These are phyloP conservation scores for Macroventuria anomochaeta DNA, from an alignment of 2,329 filamentous ascomycete genomes.

Conservation along the genomic window DNA sequence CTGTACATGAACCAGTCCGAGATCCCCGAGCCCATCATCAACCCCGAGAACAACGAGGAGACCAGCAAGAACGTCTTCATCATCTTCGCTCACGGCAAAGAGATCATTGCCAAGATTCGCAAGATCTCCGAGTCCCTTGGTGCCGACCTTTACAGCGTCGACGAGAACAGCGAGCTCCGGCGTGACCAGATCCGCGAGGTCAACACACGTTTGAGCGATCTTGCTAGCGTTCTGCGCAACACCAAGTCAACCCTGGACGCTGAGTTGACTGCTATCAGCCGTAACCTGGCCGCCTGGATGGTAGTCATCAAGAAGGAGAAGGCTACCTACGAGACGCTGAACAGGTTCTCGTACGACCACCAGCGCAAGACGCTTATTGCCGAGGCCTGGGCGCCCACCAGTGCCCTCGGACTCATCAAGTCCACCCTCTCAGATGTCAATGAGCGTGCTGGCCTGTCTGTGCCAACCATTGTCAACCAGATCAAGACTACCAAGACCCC, in stretches of 20 bases:
- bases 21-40: constrained; percentile 90
- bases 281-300: constrained; percentile 95
- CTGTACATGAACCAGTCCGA: constrained; percentile 99
- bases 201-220: constrained; percentile 88
- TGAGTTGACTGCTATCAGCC: constrained; percentile 91
- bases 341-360: constrained; percentile 95
- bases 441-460: constrained; percentile 91
- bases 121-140: constrained; percentile 98
- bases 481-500: constrained; percentile 97
- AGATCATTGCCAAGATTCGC: constrained; percentile 97
- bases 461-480: constrained; percentile 98
- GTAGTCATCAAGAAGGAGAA: constrained; percentile 98
- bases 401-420: constrained; percentile 86
- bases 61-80: constrained; percentile 98
- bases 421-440: constrained; percentile 96
- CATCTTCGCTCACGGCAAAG: constrained; percentile 98
- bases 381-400: constrained; percentile 96
- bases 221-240: constrained; percentile 90
- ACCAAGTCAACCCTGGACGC: constrained; percentile 93
- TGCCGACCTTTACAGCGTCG: constrained; percentile 93
- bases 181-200: constrained; percentile 97
- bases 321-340: constrained; percentile 93
- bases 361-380: constrained; percentile 95
- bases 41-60: constrained; percentile 90
- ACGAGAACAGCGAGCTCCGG: constrained; percentile 94